A percentile compares a stretch with the other conserved stretches of the same genome.
These are phyloP conservation scores for Aquilaria sinensis DNA, from an alignment of 345 rosid species.

Conservation along the genomic window DNA sequence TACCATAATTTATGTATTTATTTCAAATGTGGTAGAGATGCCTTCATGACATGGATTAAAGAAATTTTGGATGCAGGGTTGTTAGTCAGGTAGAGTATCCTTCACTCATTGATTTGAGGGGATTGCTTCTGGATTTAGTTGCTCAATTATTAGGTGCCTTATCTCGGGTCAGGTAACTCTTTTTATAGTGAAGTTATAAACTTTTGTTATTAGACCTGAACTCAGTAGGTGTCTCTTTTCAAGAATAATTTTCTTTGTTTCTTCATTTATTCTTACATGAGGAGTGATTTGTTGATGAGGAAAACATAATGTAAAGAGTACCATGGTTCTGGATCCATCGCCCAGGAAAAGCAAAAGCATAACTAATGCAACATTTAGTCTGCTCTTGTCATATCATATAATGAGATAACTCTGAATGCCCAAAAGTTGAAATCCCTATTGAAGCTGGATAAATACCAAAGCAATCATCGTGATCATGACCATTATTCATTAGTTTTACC, in stretches of 20 bases:
- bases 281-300: too few species aligned
- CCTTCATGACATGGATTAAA: slow-evolving; percentile 6
- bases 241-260: not conserved
- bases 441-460: too few species aligned
- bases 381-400: too few species aligned
- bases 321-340: too few species aligned
- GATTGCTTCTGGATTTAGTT: slow-evolving; percentile 89
- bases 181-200: slow-evolving; percentile 1
- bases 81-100: slow-evolving; percentile 97
- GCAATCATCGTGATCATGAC: too few species aligned
- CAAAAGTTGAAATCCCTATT: too few species aligned
- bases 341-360: too few species aligned
- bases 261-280: too few species aligned
- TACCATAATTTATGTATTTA: not conserved
- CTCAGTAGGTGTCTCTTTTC: not conserved
- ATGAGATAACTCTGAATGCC: too few species aligned
- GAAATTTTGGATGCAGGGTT: slow-evolving; percentile 45
- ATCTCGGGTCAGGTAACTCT: slow-evolving; percentile 76
- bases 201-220: not conserved
- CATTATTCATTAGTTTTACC: too few species aligned
- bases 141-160: slow-evolving; percentile 94
- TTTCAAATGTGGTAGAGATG: not conserved
- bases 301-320: too few species aligned
- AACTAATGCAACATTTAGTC: too few species aligned
- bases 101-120: slow-evolving; percentile 93